Percentiles rank a stretch among this genome's conserved stretches.
phyloP scores from a whole-genome alignment of 2,329 filamentous ascomycete species.

The Periglandula ipomoeae region DNA sequence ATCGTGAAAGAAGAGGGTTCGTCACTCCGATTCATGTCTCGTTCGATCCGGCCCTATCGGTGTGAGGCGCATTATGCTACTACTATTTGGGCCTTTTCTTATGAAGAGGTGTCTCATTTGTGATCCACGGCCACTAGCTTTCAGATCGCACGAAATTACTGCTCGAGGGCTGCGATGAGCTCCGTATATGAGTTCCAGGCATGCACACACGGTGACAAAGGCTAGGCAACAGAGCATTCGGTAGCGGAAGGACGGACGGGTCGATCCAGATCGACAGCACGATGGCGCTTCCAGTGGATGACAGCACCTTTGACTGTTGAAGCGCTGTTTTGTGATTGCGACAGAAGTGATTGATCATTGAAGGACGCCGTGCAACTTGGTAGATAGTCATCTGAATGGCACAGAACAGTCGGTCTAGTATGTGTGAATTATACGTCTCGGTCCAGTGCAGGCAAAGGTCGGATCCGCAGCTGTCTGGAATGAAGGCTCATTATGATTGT shows the following conservation, averaged over 20 bases:
- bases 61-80: neutral
- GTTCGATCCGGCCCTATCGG: neutral
- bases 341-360: neutral
- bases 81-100: neutral
- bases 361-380: neutral
- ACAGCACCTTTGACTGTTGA: neutral
- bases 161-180: no score
- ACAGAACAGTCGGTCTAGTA: neutral
- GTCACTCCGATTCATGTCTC: conserved; percentile 1
- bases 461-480: neutral
- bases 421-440: neutral
- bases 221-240: no score
- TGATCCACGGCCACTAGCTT: neutral
- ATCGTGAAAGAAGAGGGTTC: neutral
- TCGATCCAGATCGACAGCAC: neutral
- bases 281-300: no score
- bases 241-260: no score
- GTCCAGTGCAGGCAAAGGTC: neutral
- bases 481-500: neutral
- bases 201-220: no score
- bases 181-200: no score
- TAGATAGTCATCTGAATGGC: neutral
- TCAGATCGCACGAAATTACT: no score
- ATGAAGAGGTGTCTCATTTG: neutral
- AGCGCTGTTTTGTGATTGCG: neutral